Evolutionary conservation across 257 asterid genomes (phyloP).

Genomic region (Lavandula angustifolia): DNA sequence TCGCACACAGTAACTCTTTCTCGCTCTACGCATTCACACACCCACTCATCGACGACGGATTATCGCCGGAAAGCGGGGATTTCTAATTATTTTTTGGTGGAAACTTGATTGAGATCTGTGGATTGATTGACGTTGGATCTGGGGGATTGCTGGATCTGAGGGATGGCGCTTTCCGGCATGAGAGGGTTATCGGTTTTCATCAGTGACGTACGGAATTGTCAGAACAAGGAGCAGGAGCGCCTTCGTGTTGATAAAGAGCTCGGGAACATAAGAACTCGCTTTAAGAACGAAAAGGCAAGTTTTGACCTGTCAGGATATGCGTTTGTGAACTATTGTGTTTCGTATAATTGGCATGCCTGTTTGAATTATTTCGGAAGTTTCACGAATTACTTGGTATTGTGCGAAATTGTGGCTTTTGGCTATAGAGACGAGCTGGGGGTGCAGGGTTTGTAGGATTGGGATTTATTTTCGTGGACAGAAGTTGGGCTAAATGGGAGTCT

Average conservation of each 20-base stretch:
- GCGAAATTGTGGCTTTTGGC: conserved; percentile 23
- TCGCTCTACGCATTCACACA: conserved; percentile 33
- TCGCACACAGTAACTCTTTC: conserved; percentile 44
- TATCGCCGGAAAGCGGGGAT: conserved; percentile 23
- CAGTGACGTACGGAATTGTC: conserved; percentile 95
- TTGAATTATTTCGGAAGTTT: conserved; percentile 21
- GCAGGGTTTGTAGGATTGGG: conserved; percentile 24
- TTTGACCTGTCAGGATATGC: conserved; percentile 15
- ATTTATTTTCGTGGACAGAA: conserved; percentile 21
- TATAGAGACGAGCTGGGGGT: conserved; percentile 33
- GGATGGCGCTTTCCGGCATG: conserved; percentile 99
- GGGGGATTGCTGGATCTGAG: conserved; percentile 61
- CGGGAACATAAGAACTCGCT: conserved; percentile 85
- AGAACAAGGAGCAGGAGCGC: conserved; percentile 93
- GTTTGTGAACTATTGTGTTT: conserved; percentile 3
- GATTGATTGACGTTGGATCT: conserved; percentile 53
- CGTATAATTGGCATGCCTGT: conserved; percentile 6
- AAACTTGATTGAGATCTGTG: conserved; percentile 38
- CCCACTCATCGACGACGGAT: conserved; percentile 7
- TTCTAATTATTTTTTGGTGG: neutral
- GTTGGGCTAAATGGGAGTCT: conserved; percentile 15
- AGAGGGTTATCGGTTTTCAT: conserved; percentile 98
- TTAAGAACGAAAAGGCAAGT: conserved; percentile 86
- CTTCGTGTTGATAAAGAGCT: conserved; percentile 98
- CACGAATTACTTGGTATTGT: neutral